Base-by-base conservation (phyloP, 225 moss, liverwort and hornwort species). In the Neckera pumila region DNA sequence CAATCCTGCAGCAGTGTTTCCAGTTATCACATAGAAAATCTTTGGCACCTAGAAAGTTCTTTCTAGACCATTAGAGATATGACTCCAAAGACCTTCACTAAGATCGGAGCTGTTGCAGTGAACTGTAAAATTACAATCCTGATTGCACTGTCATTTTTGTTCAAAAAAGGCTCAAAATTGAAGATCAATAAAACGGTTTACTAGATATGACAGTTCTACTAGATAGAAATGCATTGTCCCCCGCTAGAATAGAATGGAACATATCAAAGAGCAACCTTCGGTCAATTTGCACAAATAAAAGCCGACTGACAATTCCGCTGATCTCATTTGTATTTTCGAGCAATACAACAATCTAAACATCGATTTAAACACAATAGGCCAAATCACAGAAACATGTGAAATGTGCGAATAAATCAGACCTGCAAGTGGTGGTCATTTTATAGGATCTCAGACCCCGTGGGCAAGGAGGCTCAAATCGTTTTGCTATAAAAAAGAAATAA, bases 1-100 rank as follows among this genome's bases (percentile, higher is more conserved):
- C 61, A 79, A 83, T 83, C 89, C 89, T 92, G 87, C 89, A 92
- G 54, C 45, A 92, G 66, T 27, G 74, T 71, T 72, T 85, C 82
- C 89, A 47, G 86, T 85, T 89, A 84, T 71, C 57, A 84, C 58
- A 79, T 66, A n/a, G 42, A 65, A 79, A 75, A 25, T 60, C 36
- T 30, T 61, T 79, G 67, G 66, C 70, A 81, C 80, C n/a, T 61
- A 75, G 15, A 34, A 75, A 45, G 45, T 51, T 61, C 80, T 42
- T 45, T 59, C 58, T 56, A 47, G 26, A 76, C 33, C 26, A 61
- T 36, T 22, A 34, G 54, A 79, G 28, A 51, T 54, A 63, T 40
- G 12, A 51, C 45, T 88, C 30, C 84, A 54, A 43, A 81, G 87
- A 81, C 36, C 73, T 81, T 89, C 69, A 76, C 58, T 25, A 78